Conservation (phyloP, 768 basidiomycete species). For the Kwoniella sp. region DNA sequence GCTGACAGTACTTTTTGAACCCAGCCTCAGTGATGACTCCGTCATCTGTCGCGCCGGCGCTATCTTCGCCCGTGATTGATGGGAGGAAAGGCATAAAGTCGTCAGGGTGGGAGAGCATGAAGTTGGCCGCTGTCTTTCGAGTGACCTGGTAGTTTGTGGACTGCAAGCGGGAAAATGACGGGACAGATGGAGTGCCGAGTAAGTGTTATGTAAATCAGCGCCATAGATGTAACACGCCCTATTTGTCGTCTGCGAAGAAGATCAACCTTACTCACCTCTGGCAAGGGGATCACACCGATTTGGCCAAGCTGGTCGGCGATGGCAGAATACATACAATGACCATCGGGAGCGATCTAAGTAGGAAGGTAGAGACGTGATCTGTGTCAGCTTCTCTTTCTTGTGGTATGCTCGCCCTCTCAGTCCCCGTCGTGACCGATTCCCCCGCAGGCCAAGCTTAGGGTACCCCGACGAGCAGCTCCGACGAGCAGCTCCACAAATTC, state of each 20-base stretch:
- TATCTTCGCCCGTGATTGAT: conserved; percentile 68
- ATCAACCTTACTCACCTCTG: conserved; percentile 31
- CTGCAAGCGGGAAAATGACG: conserved; percentile 18
- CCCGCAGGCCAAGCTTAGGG: neutral
- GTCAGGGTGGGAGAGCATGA: conserved; percentile 78
- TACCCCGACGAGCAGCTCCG: neutral
- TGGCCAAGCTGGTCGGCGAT: conserved; percentile 85
- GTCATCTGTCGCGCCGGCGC: conserved; percentile 64
- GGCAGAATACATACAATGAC: conserved; percentile 93
- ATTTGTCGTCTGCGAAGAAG: too few species aligned
- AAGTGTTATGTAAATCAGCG: neutral
- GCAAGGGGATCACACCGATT: conserved; percentile 67
- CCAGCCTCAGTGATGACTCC: conserved; percentile 69
- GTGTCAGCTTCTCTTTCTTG: neutral
- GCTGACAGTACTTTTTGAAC: conserved; percentile 74
- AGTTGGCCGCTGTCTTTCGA: conserved; percentile 73
- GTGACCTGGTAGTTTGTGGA: conserved; percentile 50
- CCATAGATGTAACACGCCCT: too few species aligned
- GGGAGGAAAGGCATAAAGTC: conserved; percentile 94
- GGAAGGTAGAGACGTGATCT: neutral
- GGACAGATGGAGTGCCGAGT: neutral
- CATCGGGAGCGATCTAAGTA: conserved; percentile 93
- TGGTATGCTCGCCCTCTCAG: neutral
- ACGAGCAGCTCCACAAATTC: too few species aligned
- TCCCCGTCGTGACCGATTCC: neutral